Percentiles rank a stretch among this genome's conserved stretches.
Evolutionary conservation across 2,329 filamentous ascomycete species (phyloP).

Genomic region (Ilyonectria robusta): DNA sequence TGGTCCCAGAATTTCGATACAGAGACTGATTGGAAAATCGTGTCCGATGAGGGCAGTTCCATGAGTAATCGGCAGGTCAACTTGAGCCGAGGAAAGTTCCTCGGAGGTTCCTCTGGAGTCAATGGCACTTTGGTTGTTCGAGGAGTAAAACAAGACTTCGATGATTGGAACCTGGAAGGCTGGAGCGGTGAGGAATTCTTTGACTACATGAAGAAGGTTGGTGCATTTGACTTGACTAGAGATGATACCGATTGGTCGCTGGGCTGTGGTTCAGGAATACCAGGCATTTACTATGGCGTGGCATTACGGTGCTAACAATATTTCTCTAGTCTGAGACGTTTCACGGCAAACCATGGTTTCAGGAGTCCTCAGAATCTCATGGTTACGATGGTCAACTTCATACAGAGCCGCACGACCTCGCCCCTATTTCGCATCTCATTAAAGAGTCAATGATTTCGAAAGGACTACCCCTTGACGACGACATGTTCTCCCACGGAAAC

Average conservation of each 20-base stretch:
- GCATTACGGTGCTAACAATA: neutral
- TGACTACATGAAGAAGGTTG: slow-evolving; percentile 68
- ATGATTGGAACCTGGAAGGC: slow-evolving; percentile 69
- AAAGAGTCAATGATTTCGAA: slow-evolving; percentile 68
- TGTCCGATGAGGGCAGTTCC: slow-evolving; percentile 55
- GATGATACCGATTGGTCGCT: too few relatives aligned
- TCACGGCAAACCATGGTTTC: slow-evolving; percentile 70
- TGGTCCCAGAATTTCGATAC: slow-evolving; percentile 63
- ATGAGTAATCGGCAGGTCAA: slow-evolving; percentile 61
- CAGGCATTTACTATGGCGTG: neutral
- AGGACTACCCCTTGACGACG: slow-evolving; percentile 67
- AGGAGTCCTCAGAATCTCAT: slow-evolving; percentile 62
- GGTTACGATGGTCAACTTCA: slow-evolving; percentile 67
- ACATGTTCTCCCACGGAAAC: slow-evolving; percentile 70
- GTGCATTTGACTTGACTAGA: too few relatives aligned
- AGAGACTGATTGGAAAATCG: slow-evolving; percentile 66
- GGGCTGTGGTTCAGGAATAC: neutral
- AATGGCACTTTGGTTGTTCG: slow-evolving; percentile 65
- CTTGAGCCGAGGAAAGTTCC: slow-evolving; percentile 62
- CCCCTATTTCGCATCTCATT: slow-evolving; percentile 69
- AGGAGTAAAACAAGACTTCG: slow-evolving; percentile 62
- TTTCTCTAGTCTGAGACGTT: slow-evolving; percentile 66
- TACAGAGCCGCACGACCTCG: slow-evolving; percentile 70
- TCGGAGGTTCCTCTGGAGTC: slow-evolving; percentile 63
- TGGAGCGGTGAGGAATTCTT: slow-evolving; percentile 72